Base-by-base conservation (phyloP, 208 protist species). In the Crithidia brevicula region DNA sequence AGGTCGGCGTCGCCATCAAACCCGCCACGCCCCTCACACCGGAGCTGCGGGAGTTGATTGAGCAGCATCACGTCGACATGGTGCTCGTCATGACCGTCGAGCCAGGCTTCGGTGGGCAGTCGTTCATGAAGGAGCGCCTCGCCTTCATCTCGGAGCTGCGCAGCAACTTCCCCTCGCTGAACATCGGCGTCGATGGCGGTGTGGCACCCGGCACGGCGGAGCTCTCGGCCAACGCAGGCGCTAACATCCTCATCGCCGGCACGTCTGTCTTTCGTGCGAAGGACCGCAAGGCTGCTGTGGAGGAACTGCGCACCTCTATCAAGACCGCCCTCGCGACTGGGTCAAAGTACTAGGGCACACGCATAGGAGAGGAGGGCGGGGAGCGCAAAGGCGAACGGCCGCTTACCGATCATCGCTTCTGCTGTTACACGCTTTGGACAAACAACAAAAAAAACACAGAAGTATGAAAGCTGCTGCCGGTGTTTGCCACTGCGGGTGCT, bases 151-250 rank as follows among this genome's bases (percentile, higher is more conserved):
- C 28, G 23, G 74, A 84, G 47, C 67, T 99, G 7, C 84, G 98
- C 33, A 30, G 61, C 25, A 73, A 67, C 33, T 94, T 92, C 56
- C 93, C 97, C 33, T 45, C 77, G 16, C 62, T 99, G 4, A 88
- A 99, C 75, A 99, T 99, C 72, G 86, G 99, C 77, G 98, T 99
- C 11, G 99, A 99, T 77, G 99, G 99, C 47, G 99, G 99, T 11
- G 54, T 99, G 11, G 85, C 88, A 40, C 81, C 79, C 53, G 58
- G 89, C 63, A 99, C 98, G 27, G 97, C 99, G 38, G 83, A 96
- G 13, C 60, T 68, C 7, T 97, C 96, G 0, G 94, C 98, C 1
- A 54, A 89, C 52, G 98, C 98, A 4, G 99, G 99, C 15, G 98
- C 98, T 18, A 99, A 99, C 70, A 89, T 98, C 18, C 96, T 99